Percentiles rank a stretch among this genome's conserved stretches.
Conservation (phyloP, 257 asterid species). For the Petunia axillaris region DNA sequence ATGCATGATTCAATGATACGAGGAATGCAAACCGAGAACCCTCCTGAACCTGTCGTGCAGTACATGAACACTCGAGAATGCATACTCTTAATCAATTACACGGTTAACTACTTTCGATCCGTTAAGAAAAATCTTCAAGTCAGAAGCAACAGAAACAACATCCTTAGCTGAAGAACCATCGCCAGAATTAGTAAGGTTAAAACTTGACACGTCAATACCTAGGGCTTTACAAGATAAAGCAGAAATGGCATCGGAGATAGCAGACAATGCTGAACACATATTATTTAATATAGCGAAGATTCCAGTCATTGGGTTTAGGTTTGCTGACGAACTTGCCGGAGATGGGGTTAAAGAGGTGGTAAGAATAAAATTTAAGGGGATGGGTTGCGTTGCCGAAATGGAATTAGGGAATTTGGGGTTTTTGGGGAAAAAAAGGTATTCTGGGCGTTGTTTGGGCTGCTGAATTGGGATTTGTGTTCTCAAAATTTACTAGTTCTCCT, state of each 20-base stretch:
- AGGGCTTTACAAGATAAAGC: slow-evolving; percentile 89
- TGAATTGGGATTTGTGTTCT: neutral
- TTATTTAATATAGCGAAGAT: slow-evolving; percentile 66
- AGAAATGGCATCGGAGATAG: slow-evolving; percentile 62
- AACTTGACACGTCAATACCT: slow-evolving; percentile 58
- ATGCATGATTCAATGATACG: too few species aligned
- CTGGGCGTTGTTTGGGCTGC: slow-evolving; percentile 14
- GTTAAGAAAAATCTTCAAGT: slow-evolving; percentile 66
- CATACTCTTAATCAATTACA: slow-evolving; percentile 32
- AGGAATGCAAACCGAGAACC: slow-evolving; percentile 57
- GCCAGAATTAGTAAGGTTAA: slow-evolving; percentile 83
- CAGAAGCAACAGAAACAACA: slow-evolving; percentile 79
- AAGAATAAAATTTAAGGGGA: neutral
- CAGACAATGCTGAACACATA: slow-evolving; percentile 42
- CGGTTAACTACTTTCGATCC: slow-evolving; percentile 68
- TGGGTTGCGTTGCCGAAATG: neutral
- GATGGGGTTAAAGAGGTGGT: neutral
- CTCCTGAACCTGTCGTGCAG: slow-evolving; percentile 74
- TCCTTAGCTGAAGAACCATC: slow-evolving; percentile 90
- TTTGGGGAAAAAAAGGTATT: neutral
- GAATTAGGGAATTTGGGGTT: neutral
- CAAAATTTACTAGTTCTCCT: too few species aligned
- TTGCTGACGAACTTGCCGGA: neutral
- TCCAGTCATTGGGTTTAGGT: slow-evolving; percentile 35
- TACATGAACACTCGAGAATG: slow-evolving; percentile 63